Evolutionary conservation across 164 flowering plant species (phyloP), one percentile per base, ranked within the genome.

Genomic region (Magnolia sinica): DNA sequence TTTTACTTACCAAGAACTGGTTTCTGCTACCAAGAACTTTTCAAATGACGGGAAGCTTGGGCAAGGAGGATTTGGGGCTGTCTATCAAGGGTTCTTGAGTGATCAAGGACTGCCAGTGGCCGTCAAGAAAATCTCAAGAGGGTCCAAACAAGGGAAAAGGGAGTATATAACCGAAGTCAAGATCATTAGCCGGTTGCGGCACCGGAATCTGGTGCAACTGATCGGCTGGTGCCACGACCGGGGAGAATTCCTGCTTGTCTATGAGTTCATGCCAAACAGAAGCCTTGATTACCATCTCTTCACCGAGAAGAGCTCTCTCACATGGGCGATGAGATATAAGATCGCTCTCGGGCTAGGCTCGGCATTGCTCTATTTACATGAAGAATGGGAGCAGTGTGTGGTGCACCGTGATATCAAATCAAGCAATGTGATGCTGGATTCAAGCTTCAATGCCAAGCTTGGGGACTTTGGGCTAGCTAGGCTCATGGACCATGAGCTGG

Each of bases 191-290:
- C 67, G 79, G 50, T 71, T 88, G 72, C 77, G 90, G 68, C 90
- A 88, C 52, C 72, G 83, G 58, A 88, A 88, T 74, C 73, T 86
- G 70, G 88, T 87, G 16, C 85, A 82, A 27, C 84, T 85, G 67
- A 64, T 85, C 19, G 90, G 90, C 16, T 88, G 91, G 91, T 83
- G 88, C 79, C 91, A 88, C 23, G 87, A 83, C 9, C 65, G 67
- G 37, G 81, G 82, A 27, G 86, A 86, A 59, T 73, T 88, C 45
- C 77, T 88, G 18, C 87, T 88, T 20, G 84, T 86, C 67, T 87
- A 88, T 58, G 89, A 88, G 82, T 84, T 76, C 78, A 85, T 88
- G 89, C 86, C 86, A 2, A 86, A 86, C 67, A 83, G 86, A 11
- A 88, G 90, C 74, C 86, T 88, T 0, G 89, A 88, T 72, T 31